These are phyloP conservation scores for Lepidium campestre DNA, from an alignment of 441 rosid genomes.

Conservation along the genomic window DNA sequence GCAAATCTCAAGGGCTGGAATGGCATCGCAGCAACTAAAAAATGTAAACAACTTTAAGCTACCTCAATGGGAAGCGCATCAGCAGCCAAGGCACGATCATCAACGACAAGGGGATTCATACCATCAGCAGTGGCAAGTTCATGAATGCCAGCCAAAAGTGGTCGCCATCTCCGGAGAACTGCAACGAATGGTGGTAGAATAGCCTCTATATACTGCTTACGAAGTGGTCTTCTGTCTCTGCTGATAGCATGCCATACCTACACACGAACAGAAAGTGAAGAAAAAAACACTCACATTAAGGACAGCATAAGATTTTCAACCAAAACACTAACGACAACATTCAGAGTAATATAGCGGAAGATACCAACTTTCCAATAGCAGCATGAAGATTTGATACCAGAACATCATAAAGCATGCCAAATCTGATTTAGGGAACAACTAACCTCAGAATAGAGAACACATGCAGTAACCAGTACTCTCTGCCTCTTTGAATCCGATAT, in stretches of 20 bases:
- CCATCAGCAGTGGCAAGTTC: slow-evolving; percentile 99
- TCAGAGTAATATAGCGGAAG: slow-evolving; percentile 15
- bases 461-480: slow-evolving; percentile 95
- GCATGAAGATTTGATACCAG: slow-evolving; percentile 23
- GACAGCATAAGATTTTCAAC: background rate
- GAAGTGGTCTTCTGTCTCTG: slow-evolving; percentile 77
- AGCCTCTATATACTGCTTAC: slow-evolving; percentile 91
- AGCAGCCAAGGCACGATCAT: slow-evolving; percentile 96
- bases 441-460: slow-evolving; percentile 99
- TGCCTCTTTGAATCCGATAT: slow-evolving; percentile 97
- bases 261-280: slow-evolving; percentile 25
- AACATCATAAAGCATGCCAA: slow-evolving; percentile 9
- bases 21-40: slow-evolving; percentile 16
- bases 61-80: slow-evolving; percentile 96
- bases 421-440: slow-evolving; percentile 35
- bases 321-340: slow-evolving; percentile 8
- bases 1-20: background rate
- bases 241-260: slow-evolving; percentile 99
- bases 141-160: slow-evolving; percentile 94
- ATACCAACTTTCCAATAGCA: slow-evolving; percentile 13
- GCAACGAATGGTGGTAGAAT: slow-evolving; percentile 97
- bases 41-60: slow-evolving; percentile 21
- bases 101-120: slow-evolving; percentile 88
- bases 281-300: slow-evolving; percentile 13
- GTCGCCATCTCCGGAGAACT: slow-evolving; percentile 97